phyloP scores from a whole-genome alignment of 2,329 filamentous ascomycete genomes.

The Ophiosphaerella korrae region DNA sequence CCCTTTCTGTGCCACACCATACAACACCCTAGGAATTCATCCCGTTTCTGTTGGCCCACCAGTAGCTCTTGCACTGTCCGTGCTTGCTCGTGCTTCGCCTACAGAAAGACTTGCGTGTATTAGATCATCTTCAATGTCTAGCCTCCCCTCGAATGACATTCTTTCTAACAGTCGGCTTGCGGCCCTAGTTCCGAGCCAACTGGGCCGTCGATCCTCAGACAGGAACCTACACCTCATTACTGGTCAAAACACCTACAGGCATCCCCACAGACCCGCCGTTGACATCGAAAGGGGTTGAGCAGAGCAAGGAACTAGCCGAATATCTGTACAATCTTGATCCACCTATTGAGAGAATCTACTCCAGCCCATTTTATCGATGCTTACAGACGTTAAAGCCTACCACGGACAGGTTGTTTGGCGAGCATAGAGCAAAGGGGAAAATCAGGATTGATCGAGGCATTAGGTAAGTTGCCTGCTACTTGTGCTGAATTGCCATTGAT shows the following conservation, averaged over 20 bases:
- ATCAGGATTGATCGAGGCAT: slow-evolving; percentile 60
- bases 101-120: slow-evolving; percentile 6
- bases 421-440: slow-evolving; percentile 43
- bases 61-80: slow-evolving; percentile 6
- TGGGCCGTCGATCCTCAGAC: slow-evolving; percentile 84
- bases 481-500: slow-evolving; percentile 46
- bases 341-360: slow-evolving; percentile 76
- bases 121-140: slow-evolving; percentile 12
- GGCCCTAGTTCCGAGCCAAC: slow-evolving; percentile 75
- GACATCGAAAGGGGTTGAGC: slow-evolving; percentile 82
- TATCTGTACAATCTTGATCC: slow-evolving; percentile 68
- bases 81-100: slow-evolving; percentile 13
- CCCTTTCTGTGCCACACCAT: slow-evolving; percentile 6
- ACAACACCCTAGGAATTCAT: slow-evolving; percentile 8
- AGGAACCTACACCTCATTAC: slow-evolving; percentile 73
- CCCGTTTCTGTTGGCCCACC: slow-evolving; percentile 8
- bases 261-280: slow-evolving; percentile 87
- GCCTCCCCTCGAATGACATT: slow-evolving; percentile 17
- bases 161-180: slow-evolving; percentile 23
- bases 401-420: slow-evolving; percentile 38
- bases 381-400: slow-evolving; percentile 48
- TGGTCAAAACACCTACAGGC: slow-evolving; percentile 75
- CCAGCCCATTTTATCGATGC: slow-evolving; percentile 51
- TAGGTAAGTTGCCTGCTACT: slow-evolving; percentile 47
- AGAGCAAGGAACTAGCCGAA: slow-evolving; percentile 75